Evolutionary conservation across 805 yeast species (phyloP), one percentile per base, ranked within the genome.

Genomic region (Suhomyces sp.): DNA sequence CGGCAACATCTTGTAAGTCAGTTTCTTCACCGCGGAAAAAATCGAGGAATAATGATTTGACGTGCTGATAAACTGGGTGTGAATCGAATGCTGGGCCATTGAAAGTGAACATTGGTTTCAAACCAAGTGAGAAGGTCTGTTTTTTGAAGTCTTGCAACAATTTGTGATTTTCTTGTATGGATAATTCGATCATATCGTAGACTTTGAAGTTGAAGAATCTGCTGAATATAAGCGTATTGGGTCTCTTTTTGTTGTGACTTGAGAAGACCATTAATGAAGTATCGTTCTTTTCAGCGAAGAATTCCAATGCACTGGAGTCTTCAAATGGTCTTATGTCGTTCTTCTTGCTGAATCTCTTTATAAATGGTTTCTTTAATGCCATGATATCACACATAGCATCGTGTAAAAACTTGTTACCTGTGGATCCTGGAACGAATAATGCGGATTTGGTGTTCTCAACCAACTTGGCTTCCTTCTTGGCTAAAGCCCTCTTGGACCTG

Each of bases 221-320:
- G 31, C 86, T 77, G 71, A 92, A 93, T 1, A 94, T 89, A 63
- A 94, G 76, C 59, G 90, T 90, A 71, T 93, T 90, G 56, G 96
- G 97, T 69, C 99, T 83, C 76, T 94, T 94, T 70, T 94, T 94
- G 67, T 89, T 90, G 71, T 83, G 82, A 19, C 90, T 79, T 7
- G 90, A 80, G 49, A 92, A 78, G 12, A 94, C 96, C 64, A 94
- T 68, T 53, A 94, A 74, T 2, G 98, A 90, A 44, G 88, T 70
- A 70, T 94, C 99, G 69, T 94, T 94, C 79, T 94, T 94, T 70
- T 93, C 97, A 60, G 96, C 81, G 72, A 94, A 90, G 65, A 94
- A 94, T 71, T 94, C 99, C 54, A 94, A 73, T 36, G 87, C 82
- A 2, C 87, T 63, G 12, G 90, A 80, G 67, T 94, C 98, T 71